Evolutionary conservation across 495 filamentous ascomycete genomes (phyloP), one percentile per base, ranked within the genome.

Genomic region (Aspergillus ellipticus): DNA sequence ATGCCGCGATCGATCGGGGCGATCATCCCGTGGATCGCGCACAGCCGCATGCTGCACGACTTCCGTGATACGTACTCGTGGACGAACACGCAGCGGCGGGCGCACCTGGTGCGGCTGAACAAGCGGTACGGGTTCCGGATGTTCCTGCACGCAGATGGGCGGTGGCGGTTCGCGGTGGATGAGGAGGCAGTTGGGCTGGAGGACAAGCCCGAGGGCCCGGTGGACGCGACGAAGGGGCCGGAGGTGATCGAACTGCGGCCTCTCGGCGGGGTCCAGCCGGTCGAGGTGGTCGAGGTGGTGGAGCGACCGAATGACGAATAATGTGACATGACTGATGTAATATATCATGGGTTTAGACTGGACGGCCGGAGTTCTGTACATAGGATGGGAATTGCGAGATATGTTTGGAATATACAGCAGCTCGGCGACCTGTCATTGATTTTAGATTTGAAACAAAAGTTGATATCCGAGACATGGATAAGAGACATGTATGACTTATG

Each of bases 1-100:
- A 71, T 75, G 55, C 73, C 73, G 4, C 69, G 71, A 6, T 74
- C 73, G 0, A 70, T 75, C 41, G 73, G 73, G 7, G 62, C 71
- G 5, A 53, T 75, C 16, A 66, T 75, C 7, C 73, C 73, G 0
- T 75, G 73, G 73, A 58, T 75, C 24, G 68, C 69, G 11, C 69
- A 73, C 42, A 75, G 69, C 52, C 69, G 62, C 33, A 74, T 75
- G 73, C 62, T 74, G 2, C 41, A 55, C 29, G 73, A 75, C 47
- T 73, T 75, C 47, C 55, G 56, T 17, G 58, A 66, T 24, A 75
- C 69, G 1, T 68, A 74, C 35, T 28, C 39, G 4, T 74, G 71
- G 73, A 68, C 58, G 13, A 74, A 55, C 56, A 51, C 56, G 5
- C 52, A 69, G 52, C 62, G 73, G 1, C 69, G 68, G 39, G 58